phyloP scores from a whole-genome alignment of 1,284 basidiomycete genomes.

The Trichosporon sp. region DNA sequence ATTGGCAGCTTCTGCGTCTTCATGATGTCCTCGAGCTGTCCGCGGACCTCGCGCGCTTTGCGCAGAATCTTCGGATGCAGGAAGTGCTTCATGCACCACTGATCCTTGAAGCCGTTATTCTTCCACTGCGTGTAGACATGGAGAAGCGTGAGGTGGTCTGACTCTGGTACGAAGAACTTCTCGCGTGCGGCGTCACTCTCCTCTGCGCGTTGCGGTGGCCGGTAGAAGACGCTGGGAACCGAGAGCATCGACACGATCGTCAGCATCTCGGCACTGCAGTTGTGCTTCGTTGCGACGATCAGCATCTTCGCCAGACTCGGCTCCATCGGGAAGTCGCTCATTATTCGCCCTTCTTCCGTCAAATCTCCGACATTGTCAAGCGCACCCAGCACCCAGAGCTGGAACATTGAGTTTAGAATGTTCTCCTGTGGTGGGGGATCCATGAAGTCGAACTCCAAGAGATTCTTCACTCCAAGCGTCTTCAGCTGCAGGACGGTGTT shows the following conservation, averaged over 20 bases:
- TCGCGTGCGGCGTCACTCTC: conserved; percentile 94
- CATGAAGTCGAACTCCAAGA: conserved; percentile 98
- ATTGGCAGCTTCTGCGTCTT: conserved; percentile 92
- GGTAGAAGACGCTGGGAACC: conserved; percentile 93
- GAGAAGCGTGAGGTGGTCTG: conserved; percentile 89
- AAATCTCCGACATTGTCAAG: conserved; percentile 96
- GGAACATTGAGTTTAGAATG: conserved; percentile 97
- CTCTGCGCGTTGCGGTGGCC: conserved; percentile 90
- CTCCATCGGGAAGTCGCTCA: conserved; percentile 98
- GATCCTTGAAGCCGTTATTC: conserved; percentile 82
- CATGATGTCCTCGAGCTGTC: conserved; percentile 97
- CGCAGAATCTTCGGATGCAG: conserved; percentile 91
- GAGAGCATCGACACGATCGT: conserved; percentile 99
- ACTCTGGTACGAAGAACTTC: conserved; percentile 97
- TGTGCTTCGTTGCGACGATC: conserved; percentile 88
- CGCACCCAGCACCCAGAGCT: conserved; percentile 96
- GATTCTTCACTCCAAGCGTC: conserved; percentile 86
- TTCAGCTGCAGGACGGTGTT: conserved; percentile 94
- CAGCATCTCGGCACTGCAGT: conserved; percentile 90
- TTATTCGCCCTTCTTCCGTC: conserved; percentile 84
- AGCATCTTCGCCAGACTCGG: conserved; percentile 98
- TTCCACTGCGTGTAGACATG: conserved; percentile 99
- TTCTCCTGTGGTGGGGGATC: conserved; percentile 88
- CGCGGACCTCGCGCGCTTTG: conserved; percentile 93
- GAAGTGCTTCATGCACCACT: conserved; percentile 93